Evolutionary conservation across 164 flowering plant genomes (phyloP).

Genomic region (Warburgia ugandensis): DNA sequence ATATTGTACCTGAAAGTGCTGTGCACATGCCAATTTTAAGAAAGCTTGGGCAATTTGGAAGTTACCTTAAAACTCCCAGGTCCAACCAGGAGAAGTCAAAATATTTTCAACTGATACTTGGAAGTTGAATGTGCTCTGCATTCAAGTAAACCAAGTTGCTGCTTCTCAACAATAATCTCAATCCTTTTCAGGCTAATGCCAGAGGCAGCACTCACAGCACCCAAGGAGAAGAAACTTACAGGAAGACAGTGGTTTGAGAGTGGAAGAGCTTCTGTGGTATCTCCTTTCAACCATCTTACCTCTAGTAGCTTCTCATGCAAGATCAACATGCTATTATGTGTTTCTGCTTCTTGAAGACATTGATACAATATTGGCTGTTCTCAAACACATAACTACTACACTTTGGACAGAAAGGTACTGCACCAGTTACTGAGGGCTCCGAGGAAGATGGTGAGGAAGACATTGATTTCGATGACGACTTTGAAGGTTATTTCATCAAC

Average conservation of each 20-base stretch:
- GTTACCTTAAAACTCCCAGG: no score
- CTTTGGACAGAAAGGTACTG: conserved; percentile 62
- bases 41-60: no score
- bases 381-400: not conserved
- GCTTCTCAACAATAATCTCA: conserved; percentile 1
- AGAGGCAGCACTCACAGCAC: conserved; percentile 69
- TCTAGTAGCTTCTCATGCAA: no score
- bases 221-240: conserved; percentile 86
- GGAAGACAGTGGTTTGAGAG: conserved; percentile 99
- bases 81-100: no score
- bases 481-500: conserved; percentile 54
- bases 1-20: no score
- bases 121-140: no score
- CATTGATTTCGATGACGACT: conserved; percentile 88
- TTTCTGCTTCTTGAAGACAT: not conserved
- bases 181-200: conserved; percentile 67
- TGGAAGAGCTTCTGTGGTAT: conserved; percentile 47
- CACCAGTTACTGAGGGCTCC: conserved; percentile 42
- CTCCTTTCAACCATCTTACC: not conserved
- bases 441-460: conserved; percentile 84
- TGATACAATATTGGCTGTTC: not conserved
- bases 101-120: no score
- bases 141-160: no score
- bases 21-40: no score
- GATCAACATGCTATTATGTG: not conserved